phyloP scores from a whole-genome alignment of 2,329 filamentous ascomycete genomes.

The Mollisia scopiformis region DNA sequence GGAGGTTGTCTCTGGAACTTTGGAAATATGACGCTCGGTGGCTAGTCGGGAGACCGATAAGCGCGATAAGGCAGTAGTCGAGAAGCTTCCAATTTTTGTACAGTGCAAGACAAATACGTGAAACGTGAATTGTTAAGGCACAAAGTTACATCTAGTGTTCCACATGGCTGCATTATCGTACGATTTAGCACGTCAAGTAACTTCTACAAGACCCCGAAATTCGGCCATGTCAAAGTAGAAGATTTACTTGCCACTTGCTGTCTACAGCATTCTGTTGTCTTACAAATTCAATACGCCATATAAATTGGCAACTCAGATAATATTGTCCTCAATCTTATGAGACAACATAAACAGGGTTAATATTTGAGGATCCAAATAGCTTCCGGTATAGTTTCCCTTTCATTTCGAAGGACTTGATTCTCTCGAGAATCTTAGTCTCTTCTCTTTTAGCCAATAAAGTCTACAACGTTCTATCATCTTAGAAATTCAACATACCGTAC shows the following conservation, averaged over 20 bases:
- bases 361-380: too few relatives aligned
- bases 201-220: not conserved
- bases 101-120: not conserved
- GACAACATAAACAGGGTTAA: too few relatives aligned
- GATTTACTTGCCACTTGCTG: not conserved
- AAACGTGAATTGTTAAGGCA: not conserved
- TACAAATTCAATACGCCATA: too few relatives aligned
- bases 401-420: too few relatives aligned
- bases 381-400: too few relatives aligned
- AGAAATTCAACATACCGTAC: too few relatives aligned
- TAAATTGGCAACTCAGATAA: too few relatives aligned
- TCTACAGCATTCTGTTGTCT: not conserved
- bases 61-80: slow-evolving; percentile 17
- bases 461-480: too few relatives aligned
- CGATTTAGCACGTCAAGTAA: too few relatives aligned
- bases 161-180: not conserved
- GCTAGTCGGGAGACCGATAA: not conserved
- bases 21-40: slow-evolving; percentile 12
- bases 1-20: slow-evolving; percentile 9
- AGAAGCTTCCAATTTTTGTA: slow-evolving; percentile 1
- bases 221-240: not conserved
- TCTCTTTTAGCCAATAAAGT: too few relatives aligned
- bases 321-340: too few relatives aligned
- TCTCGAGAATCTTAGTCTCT: too few relatives aligned
- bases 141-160: not conserved